phyloP scores from a whole-genome alignment of 2,329 filamentous ascomycete species.

The Phaeoacremonium minimum region DNA sequence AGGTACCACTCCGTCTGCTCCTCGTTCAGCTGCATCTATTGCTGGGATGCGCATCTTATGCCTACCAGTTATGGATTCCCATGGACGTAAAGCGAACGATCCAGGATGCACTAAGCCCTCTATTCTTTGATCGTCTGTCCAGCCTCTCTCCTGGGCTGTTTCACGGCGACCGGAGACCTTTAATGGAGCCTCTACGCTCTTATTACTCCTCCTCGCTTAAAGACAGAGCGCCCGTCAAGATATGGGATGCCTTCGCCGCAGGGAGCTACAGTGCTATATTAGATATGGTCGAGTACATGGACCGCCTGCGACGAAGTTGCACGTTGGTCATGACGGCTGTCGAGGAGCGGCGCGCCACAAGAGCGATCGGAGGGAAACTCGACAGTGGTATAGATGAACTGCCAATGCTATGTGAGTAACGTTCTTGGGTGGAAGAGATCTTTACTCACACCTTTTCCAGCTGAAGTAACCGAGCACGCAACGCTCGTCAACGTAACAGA shows the following conservation, averaged over 20 bases:
- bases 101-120: slow-evolving; percentile 49
- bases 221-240: slow-evolving; percentile 28
- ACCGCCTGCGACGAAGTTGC: slow-evolving; percentile 41
- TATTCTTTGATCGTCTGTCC: slow-evolving; percentile 52
- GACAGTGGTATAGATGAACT: slow-evolving; percentile 35
- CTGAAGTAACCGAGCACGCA: slow-evolving; percentile 31
- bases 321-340: slow-evolving; percentile 48
- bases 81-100: slow-evolving; percentile 54
- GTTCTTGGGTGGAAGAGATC: slow-evolving; percentile 5
- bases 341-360: slow-evolving; percentile 43
- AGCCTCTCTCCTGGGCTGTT: slow-evolving; percentile 42
- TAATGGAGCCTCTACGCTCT: slow-evolving; percentile 35
- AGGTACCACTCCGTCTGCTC: slow-evolving; percentile 42
- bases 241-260: slow-evolving; percentile 44
- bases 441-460: slow-evolving; percentile 20
- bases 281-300: slow-evolving; percentile 38
- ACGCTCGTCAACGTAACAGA: slow-evolving; percentile 41
- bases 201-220: slow-evolving; percentile 41
- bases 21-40: slow-evolving; percentile 47
- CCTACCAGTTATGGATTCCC: slow-evolving; percentile 42
- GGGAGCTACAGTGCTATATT: slow-evolving; percentile 48
- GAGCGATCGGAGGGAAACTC: slow-evolving; percentile 34
- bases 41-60: slow-evolving; percentile 43
- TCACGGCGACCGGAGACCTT: slow-evolving; percentile 23
- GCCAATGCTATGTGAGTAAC: slow-evolving; percentile 39